Evolutionary conservation across 1,139 yeast genomes (phyloP), one percentile per base, ranked within the genome.

Genomic region (Blastobotrys capitulatus): DNA sequence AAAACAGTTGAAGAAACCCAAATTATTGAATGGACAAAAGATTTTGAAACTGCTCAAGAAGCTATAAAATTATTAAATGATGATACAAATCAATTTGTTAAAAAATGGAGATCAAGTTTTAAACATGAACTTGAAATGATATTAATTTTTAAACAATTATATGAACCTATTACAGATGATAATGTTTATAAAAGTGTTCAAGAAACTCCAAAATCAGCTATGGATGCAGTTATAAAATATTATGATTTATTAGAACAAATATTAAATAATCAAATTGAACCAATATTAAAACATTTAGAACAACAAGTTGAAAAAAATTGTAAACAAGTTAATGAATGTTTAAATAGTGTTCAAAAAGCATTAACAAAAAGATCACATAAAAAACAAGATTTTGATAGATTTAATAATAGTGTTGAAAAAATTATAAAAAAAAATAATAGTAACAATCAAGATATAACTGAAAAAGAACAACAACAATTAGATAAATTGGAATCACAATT

Each of bases 311-410:
- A 56, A 6, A 52, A 45, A 4, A 63, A 72, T 49, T 64, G 75
- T 37, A 63, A 65, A 25, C 70, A 68, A 38, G 74, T 75, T 70
- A 63, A 61, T 48, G 67, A 66, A 27, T 68, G 72, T 52, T 62
- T 78, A 49, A 71, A 70, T 16, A 69, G 67, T 2, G 65, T 73
- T 2, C 65, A 75, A 52, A 74, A 74, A 56, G 66, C 77, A 8
- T 69, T 79, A 49, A 72, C 70, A 49, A 75, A 76, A 58, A 66
- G 83, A 18, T 72, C 70, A 49, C 72, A 71, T 55, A 72, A 74
- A 62, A 74, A 77, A 59, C 55, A 64, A 34, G 75, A 75, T 51
- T 74, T 68, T 54, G 77, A 74, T 51, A 70, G 74, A 34, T 60
- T 65, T 46, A 67, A 70, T 38, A 67, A 70, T 48, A 67, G 72